phyloP scores from a whole-genome alignment of 768 basidiomycete genomes.

The Clathrus columnatus region DNA sequence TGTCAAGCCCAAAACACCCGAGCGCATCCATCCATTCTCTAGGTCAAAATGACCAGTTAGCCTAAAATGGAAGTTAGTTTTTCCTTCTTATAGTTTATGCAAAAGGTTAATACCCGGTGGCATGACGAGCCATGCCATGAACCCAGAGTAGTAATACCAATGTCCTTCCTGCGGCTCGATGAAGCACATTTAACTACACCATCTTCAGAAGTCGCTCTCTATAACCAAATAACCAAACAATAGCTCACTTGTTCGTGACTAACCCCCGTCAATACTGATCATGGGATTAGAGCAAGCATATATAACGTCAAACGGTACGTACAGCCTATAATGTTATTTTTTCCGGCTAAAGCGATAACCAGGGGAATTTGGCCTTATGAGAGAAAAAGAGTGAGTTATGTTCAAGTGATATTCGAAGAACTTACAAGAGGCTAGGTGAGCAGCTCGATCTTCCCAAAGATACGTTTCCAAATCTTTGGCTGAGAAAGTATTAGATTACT shows the following conservation, averaged over 20 bases:
- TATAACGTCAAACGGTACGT: constrained; percentile 13
- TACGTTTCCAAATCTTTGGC: constrained; percentile 15
- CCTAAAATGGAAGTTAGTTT: not conserved
- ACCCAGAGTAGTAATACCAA: constrained; percentile 40
- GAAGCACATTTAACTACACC: constrained; percentile 31
- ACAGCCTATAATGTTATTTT: constrained; percentile 47
- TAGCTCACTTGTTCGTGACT: constrained; percentile 37
- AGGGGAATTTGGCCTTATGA: constrained; percentile 44
- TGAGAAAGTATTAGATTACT: constrained; percentile 1
- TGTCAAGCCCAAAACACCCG: constrained; percentile 29
- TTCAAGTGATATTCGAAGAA: constrained; percentile 16
- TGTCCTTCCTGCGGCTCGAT: constrained; percentile 41
- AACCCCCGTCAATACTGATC: constrained; percentile 42
- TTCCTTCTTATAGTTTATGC: not conserved
- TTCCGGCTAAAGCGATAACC: constrained; percentile 48
- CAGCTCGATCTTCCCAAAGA: constrained; percentile 27
- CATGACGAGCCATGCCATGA: constrained; percentile 29
- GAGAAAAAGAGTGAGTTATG: constrained; percentile 33
- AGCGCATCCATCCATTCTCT: constrained; percentile 17
- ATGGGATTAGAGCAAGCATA: not conserved
- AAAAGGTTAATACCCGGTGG: not conserved
- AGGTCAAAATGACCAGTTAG: constrained; percentile 8
- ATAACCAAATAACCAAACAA: constrained; percentile 8
- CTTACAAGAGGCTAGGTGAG: constrained; percentile 32
- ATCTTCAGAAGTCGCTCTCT: too few species aligned